A percentile compares a stretch with the other conserved stretches of the same genome.
Evolutionary conservation across 2,329 filamentous ascomycete species (phyloP).

Genomic region (Bipolaris gigantea): DNA sequence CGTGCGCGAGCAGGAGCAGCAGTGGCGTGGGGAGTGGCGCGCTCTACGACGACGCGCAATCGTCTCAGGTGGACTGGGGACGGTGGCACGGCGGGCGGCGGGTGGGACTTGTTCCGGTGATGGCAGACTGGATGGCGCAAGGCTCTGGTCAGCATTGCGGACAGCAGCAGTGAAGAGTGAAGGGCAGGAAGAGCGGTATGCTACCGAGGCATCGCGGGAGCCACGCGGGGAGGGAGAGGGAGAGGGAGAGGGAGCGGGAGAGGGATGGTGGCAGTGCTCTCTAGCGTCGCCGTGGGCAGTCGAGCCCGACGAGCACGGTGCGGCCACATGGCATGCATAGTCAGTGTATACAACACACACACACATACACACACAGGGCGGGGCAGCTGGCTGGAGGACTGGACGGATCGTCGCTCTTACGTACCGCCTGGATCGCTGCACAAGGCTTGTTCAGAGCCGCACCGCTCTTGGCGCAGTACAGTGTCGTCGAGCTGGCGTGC

Average conservation of each 20-base stretch:
- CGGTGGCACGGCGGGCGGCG: constrained; percentile 14
- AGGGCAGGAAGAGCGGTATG: constrained; percentile 25
- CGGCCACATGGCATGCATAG: constrained; percentile 10
- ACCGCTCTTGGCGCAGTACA: constrained; percentile 28
- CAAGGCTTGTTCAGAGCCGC: constrained; percentile 29
- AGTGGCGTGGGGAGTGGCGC: constrained; percentile 19
- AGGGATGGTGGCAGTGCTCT: constrained; percentile 28
- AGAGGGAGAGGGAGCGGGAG: too few species aligned
- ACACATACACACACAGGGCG: background rate
- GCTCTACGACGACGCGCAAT: constrained; percentile 28
- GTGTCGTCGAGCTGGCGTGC: constrained; percentile 18
- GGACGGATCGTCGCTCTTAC: constrained; percentile 20
- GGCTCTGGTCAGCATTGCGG: constrained; percentile 39
- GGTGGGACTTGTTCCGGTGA: constrained; percentile 9
- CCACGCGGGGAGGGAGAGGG: constrained; percentile 30
- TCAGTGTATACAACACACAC: background rate
- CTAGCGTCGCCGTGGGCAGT: constrained; percentile 17
- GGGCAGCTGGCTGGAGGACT: background rate
- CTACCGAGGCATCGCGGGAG: constrained; percentile 18
- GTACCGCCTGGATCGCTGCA: constrained; percentile 30
- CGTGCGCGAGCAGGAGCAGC: constrained; percentile 15
- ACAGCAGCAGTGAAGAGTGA: constrained; percentile 17
- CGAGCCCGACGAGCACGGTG: constrained; percentile 14
- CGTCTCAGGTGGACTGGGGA: constrained; percentile 36
- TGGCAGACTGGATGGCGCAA: constrained; percentile 25